These are phyloP conservation scores for Agrostemma githago DNA, from an alignment of 148 eudicot genomes.

Conservation along the genomic window DNA sequence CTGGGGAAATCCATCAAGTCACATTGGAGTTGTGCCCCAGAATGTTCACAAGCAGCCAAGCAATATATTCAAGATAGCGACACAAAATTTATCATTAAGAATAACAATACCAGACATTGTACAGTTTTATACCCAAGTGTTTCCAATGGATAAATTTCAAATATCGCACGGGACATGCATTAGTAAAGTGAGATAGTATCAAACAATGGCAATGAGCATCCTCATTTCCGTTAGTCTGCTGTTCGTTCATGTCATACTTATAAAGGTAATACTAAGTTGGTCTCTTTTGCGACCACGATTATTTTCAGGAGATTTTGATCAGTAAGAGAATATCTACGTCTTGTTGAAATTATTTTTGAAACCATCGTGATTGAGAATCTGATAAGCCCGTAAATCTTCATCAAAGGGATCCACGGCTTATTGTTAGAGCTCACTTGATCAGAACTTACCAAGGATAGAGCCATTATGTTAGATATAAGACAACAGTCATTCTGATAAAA, in stretches of 20 bases:
- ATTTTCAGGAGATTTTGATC: background rate
- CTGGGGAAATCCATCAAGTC: too few species aligned
- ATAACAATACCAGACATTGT: too few species aligned
- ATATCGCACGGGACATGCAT: too few species aligned
- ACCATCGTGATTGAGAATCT: background rate
- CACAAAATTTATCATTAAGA: too few species aligned
- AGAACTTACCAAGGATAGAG: background rate
- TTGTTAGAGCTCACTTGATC: slow-evolving; percentile 1
- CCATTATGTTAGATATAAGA: background rate
- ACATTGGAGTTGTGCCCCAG: too few species aligned
- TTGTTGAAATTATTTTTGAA: background rate
- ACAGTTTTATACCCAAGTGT: too few species aligned
- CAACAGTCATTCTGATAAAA: background rate
- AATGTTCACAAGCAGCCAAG: too few species aligned
- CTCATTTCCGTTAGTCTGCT: background rate
- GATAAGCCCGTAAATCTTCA: background rate
- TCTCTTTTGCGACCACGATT: background rate
- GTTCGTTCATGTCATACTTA: background rate
- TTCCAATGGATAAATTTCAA: too few species aligned
- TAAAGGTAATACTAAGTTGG: background rate
- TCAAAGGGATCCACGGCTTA: background rate
- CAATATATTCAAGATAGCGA: too few species aligned
- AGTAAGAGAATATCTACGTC: background rate
- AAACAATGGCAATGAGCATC: background rate
- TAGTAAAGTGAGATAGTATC: too few species aligned